Evolutionary conservation across 2,329 filamentous ascomycete genomes (phyloP), one percentile per base, ranked within the genome.

Genomic region (Seiridium cupressi): DNA sequence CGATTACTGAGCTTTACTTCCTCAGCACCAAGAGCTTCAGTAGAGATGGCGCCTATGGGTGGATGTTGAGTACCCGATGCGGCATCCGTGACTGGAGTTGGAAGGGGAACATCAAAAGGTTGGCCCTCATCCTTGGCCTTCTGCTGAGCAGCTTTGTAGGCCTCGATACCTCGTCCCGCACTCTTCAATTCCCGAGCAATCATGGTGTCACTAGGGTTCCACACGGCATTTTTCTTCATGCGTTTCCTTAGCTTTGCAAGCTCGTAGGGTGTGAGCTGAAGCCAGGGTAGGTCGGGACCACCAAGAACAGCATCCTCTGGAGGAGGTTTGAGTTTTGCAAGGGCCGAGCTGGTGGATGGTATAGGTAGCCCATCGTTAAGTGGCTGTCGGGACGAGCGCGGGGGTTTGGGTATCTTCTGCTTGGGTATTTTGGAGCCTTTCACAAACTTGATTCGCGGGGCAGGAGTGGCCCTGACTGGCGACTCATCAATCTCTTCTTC

Each of bases 161-260:
- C 84, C 57, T 88, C 86, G 13, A 85, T 80, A 3, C 87, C 87
- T 49, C 91, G 87, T 1, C 88, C 88, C 18, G 92, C 81, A 26
- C 81, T 80, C 71, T 90, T 90, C 1, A 95, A 83, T 73, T 94
- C 91, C 36, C 91, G 82, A 13, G 89, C 85, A 64, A 94, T 91
- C 91, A 95, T 95, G 0, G 91, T 93, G 67, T 92, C 89, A 63
- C 90, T 93, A 0, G 91, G 91, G 3, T 86, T 88, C 91, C 91
- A 95, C 4, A 91, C 88, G 0, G 91, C 89, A 69, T 95, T 95
- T 81, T 95, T 95, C 83, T 95, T 95, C 91, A 95, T 95, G 18
- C 89, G 84, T 76, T 95, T 95, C 62, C 91, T 81, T 6, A 95
- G 80, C 63, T 87, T 84, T 1, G 86, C 87, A 51, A 90, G 78